Evolutionary conservation across 1,139 yeast genomes (phyloP), one percentile per base, ranked within the genome.

Genomic region (Geotrichum macrosporum): DNA sequence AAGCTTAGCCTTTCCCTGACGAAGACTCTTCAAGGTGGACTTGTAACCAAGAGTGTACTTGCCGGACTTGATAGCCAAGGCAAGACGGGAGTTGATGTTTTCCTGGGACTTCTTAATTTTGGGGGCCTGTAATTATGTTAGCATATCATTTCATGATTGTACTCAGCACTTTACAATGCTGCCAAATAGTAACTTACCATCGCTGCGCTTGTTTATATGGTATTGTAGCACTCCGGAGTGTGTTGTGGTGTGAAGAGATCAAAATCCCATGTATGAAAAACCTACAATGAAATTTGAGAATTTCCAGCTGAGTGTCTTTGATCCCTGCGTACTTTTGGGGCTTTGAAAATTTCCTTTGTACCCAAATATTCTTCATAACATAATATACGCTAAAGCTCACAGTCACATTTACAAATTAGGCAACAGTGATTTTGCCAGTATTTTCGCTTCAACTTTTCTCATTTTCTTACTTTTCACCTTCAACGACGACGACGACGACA

Each of bases 41-140:
- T 92, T 92, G 95, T 88, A 94, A 72, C 99, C 99, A 69, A 92
- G 84, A 85, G 96, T 85, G 81, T 87, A 92, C 79, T 92, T 92
- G 81, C 99, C 99, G 68, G 97, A 89, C 81, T 89, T 92, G 80
- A 94, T 84, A 71, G 85, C 92, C 72, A 92, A 84, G 74, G 95
- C 95, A 74, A 92, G 87, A 81, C 89, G 89, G 76, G 95, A 80
- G 95, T 88, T 92, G 77, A 92, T 83, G 82, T 87, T 84, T 69
- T 92, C 98, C 71, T 84, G 84, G 74, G 79, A 77, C 74, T 80
- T 81, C 82, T 81, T 82, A 67, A 76, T 71, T 76, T 84, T 85
- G 81, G 96, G 96, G 87, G 97, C 97, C 96, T 84, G 41, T 46
- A 24, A 35, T 53, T 52, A 9, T 12, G 51, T 48, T 47, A 47